Evolutionary conservation across 1,284 basidiomycete species (phyloP).

Genomic region (Ustilago bromivora): DNA sequence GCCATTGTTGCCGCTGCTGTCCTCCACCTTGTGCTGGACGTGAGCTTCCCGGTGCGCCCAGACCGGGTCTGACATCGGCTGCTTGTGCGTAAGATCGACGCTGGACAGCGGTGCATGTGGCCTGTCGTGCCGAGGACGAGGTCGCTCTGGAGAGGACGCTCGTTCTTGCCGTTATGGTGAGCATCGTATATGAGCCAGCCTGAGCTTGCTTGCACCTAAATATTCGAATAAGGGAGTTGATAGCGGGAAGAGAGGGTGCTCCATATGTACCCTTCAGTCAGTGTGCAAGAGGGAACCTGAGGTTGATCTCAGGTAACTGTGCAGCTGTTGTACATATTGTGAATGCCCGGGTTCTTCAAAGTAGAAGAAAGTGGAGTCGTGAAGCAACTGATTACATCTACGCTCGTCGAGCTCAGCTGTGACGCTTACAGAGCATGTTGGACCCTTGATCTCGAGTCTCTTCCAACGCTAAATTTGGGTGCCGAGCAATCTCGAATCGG

Average conservation of each 20-base stretch:
- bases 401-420: conserved; percentile 37
- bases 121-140: background rate
- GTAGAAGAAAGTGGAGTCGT: conserved; percentile 31
- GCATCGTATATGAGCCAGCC: conserved; percentile 29
- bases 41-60: conserved; percentile 3
- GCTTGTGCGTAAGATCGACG: conserved; percentile 30
- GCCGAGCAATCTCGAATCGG: conserved; percentile 22
- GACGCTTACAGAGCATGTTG: conserved; percentile 13
- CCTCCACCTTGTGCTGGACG: background rate
- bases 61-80: conserved; percentile 14
- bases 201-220: background rate
- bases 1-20: conserved; percentile 46
- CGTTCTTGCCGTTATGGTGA: conserved; percentile 25
- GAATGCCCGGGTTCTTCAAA: background rate
- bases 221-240: background rate
- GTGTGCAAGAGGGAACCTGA: background rate
- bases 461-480: conserved; percentile 5
- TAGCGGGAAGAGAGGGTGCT: background rate
- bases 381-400: background rate
- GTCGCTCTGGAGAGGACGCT: conserved; percentile 13
- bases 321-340: background rate
- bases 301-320: background rate
- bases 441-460: conserved; percentile 12
- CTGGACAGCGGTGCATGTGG: conserved; percentile 10
- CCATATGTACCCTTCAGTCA: background rate